Conservation (phyloP, 495 filamentous ascomycete genomes). For the Penicillium ucsense region DNA sequence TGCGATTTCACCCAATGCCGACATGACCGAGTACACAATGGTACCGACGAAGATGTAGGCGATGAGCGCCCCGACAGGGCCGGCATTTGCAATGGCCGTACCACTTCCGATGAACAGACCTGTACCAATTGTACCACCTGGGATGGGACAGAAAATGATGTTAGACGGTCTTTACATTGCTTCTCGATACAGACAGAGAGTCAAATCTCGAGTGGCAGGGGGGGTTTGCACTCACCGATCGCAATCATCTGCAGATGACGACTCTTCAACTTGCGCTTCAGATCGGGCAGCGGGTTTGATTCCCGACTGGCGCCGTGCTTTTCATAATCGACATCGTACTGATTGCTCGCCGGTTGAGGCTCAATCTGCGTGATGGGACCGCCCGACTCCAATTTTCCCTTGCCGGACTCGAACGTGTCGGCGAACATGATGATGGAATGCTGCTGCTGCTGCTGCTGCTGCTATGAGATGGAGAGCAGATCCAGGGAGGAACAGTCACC, state of each 20-base stretch:
- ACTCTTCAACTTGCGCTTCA: slow-evolving; percentile 56
- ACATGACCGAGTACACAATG: slow-evolving; percentile 52
- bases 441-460: background rate
- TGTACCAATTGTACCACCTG: slow-evolving; percentile 71
- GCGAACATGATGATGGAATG: slow-evolving; percentile 13
- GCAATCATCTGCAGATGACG: slow-evolving; percentile 69
- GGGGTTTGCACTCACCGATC: slow-evolving; percentile 36
- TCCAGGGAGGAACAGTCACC: background rate
- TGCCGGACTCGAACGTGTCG: slow-evolving; percentile 14
- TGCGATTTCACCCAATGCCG: slow-evolving; percentile 58
- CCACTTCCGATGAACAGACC: slow-evolving; percentile 74
- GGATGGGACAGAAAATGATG: slow-evolving; percentile 14
- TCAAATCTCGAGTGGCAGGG: too few relatives aligned
- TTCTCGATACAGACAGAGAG: too few relatives aligned
- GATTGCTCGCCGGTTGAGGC: slow-evolving; percentile 1
- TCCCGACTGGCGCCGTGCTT: slow-evolving; percentile 32
- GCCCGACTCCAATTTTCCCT: slow-evolving; percentile 24
- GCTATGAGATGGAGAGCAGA: background rate
- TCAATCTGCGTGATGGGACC: slow-evolving; percentile 20
- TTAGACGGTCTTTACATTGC: too few relatives aligned
- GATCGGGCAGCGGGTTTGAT: slow-evolving; percentile 32
- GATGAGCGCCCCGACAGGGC: slow-evolving; percentile 61
- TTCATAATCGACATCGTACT: slow-evolving; percentile 31
- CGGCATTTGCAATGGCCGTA: slow-evolving; percentile 51
- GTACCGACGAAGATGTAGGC: slow-evolving; percentile 56